Evolutionary conservation across 306 rosid genomes (phyloP).

Genomic region (Fragaria iinumae): DNA sequence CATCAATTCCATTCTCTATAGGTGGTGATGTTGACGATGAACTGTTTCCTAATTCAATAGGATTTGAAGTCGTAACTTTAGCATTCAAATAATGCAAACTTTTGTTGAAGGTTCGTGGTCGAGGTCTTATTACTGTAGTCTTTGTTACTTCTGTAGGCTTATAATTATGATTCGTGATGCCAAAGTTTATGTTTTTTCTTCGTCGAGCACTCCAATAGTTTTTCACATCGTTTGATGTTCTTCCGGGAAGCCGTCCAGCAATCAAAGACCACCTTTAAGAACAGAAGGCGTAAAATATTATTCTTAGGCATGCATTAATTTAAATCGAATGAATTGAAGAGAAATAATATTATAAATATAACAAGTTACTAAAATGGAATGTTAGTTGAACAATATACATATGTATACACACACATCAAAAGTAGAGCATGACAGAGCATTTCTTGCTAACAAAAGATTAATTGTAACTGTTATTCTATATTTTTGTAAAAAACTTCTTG

Average conservation of each 20-base stretch:
- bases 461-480: too few species aligned
- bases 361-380: too few species aligned
- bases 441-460: too few species aligned
- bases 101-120: slow-evolving; percentile 3
- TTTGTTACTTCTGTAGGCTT: not conserved
- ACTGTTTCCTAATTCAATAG: not conserved
- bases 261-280: slow-evolving; percentile 8
- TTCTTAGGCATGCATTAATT: not conserved
- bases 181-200: not conserved
- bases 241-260: slow-evolving; percentile 11
- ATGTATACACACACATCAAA: too few species aligned
- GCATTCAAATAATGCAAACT: not conserved
- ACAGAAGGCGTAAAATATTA: not conserved
- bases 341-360: not conserved
- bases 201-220: not conserved
- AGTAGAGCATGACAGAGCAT: too few species aligned
- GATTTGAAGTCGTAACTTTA: not conserved
- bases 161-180: not conserved
- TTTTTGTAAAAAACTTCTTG: too few species aligned
- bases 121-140: not conserved
- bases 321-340: not conserved
- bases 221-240: slow-evolving; percentile 17
- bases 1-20: not conserved
- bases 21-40: not conserved
- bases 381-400: too few species aligned